Conservation (phyloP, 768 basidiomycete species). For the Tephrocybe rancida region DNA sequence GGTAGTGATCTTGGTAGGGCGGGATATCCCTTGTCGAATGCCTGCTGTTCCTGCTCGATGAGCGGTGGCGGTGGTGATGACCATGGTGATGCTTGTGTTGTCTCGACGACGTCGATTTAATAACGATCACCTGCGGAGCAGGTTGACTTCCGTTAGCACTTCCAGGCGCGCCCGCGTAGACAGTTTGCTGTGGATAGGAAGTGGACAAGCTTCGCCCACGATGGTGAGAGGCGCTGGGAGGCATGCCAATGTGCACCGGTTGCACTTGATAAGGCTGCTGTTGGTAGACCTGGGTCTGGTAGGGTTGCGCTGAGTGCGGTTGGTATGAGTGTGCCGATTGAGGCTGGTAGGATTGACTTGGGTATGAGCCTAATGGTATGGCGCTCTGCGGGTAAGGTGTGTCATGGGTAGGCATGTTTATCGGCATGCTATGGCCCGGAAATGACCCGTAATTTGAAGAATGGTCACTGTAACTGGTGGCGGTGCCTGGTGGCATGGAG, state of each 20-base stretch:
- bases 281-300: constrained; percentile 19
- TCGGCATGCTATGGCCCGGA: constrained; percentile 21
- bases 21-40: constrained; percentile 28
- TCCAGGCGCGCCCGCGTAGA: constrained; percentile 24
- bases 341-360: not conserved
- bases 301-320: not conserved
- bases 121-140: constrained; percentile 30
- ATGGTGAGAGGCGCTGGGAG: constrained; percentile 20
- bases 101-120: constrained; percentile 21
- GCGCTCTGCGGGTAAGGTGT: constrained; percentile 24
- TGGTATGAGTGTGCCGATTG: constrained; percentile 1
- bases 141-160: constrained; percentile 16
- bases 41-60: constrained; percentile 26
- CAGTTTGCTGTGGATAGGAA: constrained; percentile 30
- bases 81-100: constrained; percentile 34
- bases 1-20: constrained; percentile 20
- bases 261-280: constrained; percentile 24
- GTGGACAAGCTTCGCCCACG: constrained; percentile 34
- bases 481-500: constrained; percentile 13
- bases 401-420: constrained; percentile 23
- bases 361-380: constrained; percentile 29
- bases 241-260: not conserved
- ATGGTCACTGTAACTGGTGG: constrained; percentile 9
- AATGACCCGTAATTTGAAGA: constrained; percentile 25
- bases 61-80: constrained; percentile 10